Percentiles rank a stretch among this genome's conserved stretches.
Conservation (phyloP, 345 rosid genomes). For the Ceriops zippeliana region DNA sequence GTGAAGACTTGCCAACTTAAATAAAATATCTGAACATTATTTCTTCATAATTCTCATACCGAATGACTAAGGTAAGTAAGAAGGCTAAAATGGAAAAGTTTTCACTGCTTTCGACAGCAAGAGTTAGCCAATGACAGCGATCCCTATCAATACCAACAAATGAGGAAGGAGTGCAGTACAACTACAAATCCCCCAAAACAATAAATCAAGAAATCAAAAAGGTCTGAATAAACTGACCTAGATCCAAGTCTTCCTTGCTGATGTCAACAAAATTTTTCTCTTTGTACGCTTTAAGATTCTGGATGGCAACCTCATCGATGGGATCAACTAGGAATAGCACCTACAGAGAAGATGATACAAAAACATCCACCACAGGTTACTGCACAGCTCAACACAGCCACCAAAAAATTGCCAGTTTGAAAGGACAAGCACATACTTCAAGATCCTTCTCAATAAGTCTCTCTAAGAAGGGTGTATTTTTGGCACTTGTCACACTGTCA, state of each 20-base stretch:
- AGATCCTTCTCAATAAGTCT: conserved; percentile 79
- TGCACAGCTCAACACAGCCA: neutral
- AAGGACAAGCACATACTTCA: conserved; percentile 48
- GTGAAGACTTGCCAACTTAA: neutral
- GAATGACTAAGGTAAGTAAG: neutral
- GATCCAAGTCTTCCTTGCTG: conserved; percentile 95
- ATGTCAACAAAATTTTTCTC: conserved; percentile 93
- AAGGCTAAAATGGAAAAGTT: neutral
- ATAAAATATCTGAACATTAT: neutral
- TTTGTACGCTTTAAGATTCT: conserved; percentile 84
- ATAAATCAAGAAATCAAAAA: neutral
- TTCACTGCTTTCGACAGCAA: neutral
- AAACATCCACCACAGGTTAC: conserved; percentile 8
- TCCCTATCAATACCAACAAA: neutral
- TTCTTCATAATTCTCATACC: neutral
- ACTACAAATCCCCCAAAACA: neutral
- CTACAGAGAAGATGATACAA: conserved; percentile 30
- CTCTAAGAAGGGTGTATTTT: conserved; percentile 93
- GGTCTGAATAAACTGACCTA: conserved; percentile 47
- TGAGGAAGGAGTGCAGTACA: neutral
- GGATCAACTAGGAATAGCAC: conserved; percentile 87
- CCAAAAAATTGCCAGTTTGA: neutral
- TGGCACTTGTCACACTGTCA: conserved; percentile 85
- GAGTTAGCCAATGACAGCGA: neutral
- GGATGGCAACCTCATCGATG: conserved; percentile 90